Evolutionary conservation across 2,329 filamentous ascomycete species (phyloP), one percentile per base, ranked within the genome.

Genomic region (Penicillium sp.): DNA sequence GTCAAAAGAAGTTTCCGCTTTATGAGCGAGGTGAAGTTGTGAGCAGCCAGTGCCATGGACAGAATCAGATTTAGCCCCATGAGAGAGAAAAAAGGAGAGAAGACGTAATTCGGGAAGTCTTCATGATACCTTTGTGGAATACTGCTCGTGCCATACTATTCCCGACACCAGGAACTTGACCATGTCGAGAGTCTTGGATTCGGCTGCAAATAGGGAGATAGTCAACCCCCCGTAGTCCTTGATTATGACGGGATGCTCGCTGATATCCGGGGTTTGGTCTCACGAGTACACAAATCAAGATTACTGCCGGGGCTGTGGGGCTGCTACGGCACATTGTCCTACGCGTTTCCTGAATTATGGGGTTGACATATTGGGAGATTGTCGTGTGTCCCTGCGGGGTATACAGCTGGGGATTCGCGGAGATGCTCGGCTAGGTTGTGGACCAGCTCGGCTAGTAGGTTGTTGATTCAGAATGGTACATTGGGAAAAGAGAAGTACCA

Each of bases 391-490:
- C 26, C 26, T 4, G 47, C 33, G 12, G 53, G 39, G 18, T 46
- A 16, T 21, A 33, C 26, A 12, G 45, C n/a, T 9, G 42, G 41
- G 6, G 12, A 28, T 3, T 12, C 21, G 33, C 44, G 33, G 21
- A 56, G 54, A 13, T 28, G 12, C 6, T 45, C 38, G 8, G 47
- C 43, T 6, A 53, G 44, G 21, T 41, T 12, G 7, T 45, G 39
- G 10, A 51, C 31, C 3, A 54, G 29, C 16, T 57, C 52, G 6
- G 16, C 39, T 10, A 52, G 54, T 5, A 57, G 38, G n/a, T 49
- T 43, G 9, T 44, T 38, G 6, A 51, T 31, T 38, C 15, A 18
- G 34, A 38, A 16, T 12, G 13, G 16, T 15, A 38, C 13, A n/a
- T n/a, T 13, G 34, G 6, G 28, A 8, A 29, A 29, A 29, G 7